Percentiles rank a stretch among this genome's conserved stretches.
Conservation (phyloP, 371 early-diverging fungal species). For the Mortierella sp. region DNA sequence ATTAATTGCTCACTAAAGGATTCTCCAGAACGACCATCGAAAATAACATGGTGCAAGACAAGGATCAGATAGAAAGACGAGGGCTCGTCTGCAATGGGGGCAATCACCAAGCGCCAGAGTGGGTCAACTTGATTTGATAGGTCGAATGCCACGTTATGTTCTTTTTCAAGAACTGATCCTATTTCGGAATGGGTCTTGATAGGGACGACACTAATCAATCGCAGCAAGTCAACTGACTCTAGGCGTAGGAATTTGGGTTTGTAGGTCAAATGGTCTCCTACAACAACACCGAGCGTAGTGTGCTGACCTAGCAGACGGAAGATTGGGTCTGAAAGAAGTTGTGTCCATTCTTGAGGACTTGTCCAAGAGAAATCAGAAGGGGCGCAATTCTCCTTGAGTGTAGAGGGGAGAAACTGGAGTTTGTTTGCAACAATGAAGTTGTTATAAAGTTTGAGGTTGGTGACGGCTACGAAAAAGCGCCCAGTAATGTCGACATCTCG, state of each 20-base stretch:
- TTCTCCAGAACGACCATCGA: slow-evolving; percentile 37
- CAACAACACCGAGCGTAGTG: slow-evolving; percentile 17
- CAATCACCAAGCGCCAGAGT: slow-evolving; percentile 40
- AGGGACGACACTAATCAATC: slow-evolving; percentile 18
- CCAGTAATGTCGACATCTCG: too few species aligned
- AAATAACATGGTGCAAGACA: slow-evolving; percentile 33
- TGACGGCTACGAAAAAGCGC: too few species aligned
- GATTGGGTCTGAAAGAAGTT: slow-evolving; percentile 27
- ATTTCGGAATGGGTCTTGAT: slow-evolving; percentile 4
- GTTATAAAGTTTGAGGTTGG: too few species aligned
- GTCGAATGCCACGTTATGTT: slow-evolving; percentile 39
- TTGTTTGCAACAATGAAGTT: too few species aligned
- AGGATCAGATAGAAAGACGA: slow-evolving; percentile 22
- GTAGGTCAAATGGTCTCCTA: slow-evolving; percentile 28
- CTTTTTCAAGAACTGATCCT: slow-evolving; percentile 18
- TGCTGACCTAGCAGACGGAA: slow-evolving; percentile 15
- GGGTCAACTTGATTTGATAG: slow-evolving; percentile 22
- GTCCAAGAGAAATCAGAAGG: background rate
- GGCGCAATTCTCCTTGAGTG: background rate
- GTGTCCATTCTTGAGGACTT: slow-evolving; percentile 23
- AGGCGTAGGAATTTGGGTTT: slow-evolving; percentile 31
- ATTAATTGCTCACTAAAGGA: slow-evolving; percentile 25
- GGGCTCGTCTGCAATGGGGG: slow-evolving; percentile 4
- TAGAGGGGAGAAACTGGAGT: too few species aligned
- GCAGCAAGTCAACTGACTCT: slow-evolving; percentile 10